Evolutionary conservation across 208 protist genomes (phyloP).

Genomic region (Wallacemonas sp.): DNA sequence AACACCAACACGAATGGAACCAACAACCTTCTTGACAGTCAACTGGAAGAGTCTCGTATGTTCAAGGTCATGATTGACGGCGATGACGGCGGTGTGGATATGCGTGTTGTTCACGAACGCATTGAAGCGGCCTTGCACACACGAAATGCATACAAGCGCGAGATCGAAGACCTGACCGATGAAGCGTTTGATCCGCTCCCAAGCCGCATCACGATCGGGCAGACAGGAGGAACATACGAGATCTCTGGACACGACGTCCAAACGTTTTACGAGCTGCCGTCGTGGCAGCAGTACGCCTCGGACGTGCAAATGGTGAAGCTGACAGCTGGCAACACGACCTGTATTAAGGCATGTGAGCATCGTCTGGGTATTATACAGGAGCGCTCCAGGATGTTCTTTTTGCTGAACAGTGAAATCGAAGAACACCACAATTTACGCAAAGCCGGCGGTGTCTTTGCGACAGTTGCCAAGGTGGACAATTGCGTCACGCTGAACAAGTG

Average conservation of each 20-base stretch:
- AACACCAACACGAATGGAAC: conserved; percentile 1
- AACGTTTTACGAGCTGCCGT: conserved; percentile 32
- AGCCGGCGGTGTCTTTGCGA: conserved; percentile 84
- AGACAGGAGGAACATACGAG: conserved; percentile 64
- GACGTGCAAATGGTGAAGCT: conserved; percentile 76
- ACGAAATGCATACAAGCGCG: conserved; percentile 63
- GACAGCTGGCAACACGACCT: conserved; percentile 71
- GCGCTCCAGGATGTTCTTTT: conserved; percentile 90
- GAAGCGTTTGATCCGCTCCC: conserved; percentile 20
- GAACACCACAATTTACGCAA: conserved; percentile 76
- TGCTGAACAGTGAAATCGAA: conserved; percentile 89
- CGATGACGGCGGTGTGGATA: conserved; percentile 86
- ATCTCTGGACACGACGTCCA: conserved; percentile 52
- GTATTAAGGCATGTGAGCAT: conserved; percentile 79
- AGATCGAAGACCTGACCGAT: conserved; percentile 4
- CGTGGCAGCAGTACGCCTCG: conserved; percentile 65
- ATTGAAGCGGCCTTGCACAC: conserved; percentile 73
- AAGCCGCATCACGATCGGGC: conserved; percentile 44
- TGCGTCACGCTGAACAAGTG: conserved; percentile 66
- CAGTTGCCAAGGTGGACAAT: conserved; percentile 83
- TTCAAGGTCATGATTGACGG: conserved; percentile 91
- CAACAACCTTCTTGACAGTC: conserved; percentile 18
- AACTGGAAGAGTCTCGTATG: conserved; percentile 66
- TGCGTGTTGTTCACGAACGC: conserved; percentile 83
- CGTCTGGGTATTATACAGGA: conserved; percentile 92